A percentile compares a stretch with the other conserved stretches of the same genome.
Evolutionary conservation across 148 eudicot species (phyloP).

Genomic region (Mesembryanthemum crystallinum): DNA sequence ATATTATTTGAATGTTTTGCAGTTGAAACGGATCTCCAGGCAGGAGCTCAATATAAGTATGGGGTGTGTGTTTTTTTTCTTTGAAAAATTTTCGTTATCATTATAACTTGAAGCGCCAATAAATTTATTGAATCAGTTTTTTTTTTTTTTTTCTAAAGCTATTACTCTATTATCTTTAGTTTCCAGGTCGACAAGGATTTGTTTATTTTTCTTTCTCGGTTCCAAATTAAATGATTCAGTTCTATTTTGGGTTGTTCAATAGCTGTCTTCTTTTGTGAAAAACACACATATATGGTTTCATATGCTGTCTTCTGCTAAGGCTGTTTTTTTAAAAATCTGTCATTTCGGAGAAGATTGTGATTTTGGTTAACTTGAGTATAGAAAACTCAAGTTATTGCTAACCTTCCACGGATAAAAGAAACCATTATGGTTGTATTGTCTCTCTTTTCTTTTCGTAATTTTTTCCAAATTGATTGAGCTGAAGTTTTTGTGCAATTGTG

Average conservation of each 20-base stretch:
- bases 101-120: neutral
- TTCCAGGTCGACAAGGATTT: neutral
- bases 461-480: neutral
- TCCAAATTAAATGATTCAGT: neutral
- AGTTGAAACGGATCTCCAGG: constrained; percentile 94
- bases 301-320: neutral
- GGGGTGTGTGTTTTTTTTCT: constrained; percentile 50
- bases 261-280: neutral
- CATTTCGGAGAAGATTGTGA: too few species aligned
- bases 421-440: neutral
- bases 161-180: neutral
- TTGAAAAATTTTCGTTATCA: neutral
- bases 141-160: too few species aligned
- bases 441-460: neutral
- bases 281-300: neutral
- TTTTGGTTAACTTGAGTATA: neutral
- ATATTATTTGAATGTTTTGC: constrained; percentile 28
- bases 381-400: neutral
- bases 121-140: neutral
- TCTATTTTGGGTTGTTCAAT: neutral
- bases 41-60: constrained; percentile 89
- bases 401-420: neutral
- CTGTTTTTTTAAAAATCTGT: neutral
- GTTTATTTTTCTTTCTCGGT: neutral
- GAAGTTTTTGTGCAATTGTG: neutral